These are phyloP conservation scores for Venturia oleaginea DNA, from an alignment of 2,329 filamentous ascomycete species.

Conservation along the genomic window DNA sequence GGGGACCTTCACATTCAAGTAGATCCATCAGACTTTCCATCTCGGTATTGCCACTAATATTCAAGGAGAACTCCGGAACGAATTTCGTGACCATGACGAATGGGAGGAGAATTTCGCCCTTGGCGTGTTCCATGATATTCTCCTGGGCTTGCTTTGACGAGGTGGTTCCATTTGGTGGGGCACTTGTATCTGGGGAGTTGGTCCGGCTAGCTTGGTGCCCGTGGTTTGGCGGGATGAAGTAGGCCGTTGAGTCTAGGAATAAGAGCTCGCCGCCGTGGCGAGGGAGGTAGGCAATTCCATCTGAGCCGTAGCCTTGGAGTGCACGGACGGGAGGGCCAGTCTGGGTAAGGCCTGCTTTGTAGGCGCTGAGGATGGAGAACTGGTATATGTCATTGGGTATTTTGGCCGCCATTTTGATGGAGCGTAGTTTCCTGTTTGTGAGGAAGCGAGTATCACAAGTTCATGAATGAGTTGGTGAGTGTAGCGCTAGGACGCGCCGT, in stretches of 20 bases:
- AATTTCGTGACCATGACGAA: conserved; percentile 36
- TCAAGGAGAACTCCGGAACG: conserved; percentile 26
- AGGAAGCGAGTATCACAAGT: neutral
- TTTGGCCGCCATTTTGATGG: conserved; percentile 26
- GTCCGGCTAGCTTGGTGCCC: conserved; percentile 11
- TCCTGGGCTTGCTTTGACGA: neutral
- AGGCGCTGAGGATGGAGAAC: conserved; percentile 31
- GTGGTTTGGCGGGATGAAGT: conserved; percentile 25
- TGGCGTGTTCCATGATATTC: conserved; percentile 21
- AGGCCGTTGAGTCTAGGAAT: conserved; percentile 27
- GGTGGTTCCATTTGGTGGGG: neutral
- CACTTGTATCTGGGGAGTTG: neutral
- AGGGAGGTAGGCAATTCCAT: conserved; percentile 33
- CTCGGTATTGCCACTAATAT: conserved; percentile 18
- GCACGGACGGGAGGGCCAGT: conserved; percentile 27
- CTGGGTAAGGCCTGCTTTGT: conserved; percentile 26
- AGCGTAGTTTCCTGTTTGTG: neutral
- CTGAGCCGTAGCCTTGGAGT: conserved; percentile 33
- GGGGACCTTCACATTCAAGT: conserved; percentile 13
- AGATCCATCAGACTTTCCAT: conserved; percentile 19
- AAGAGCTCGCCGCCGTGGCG: conserved; percentile 32
- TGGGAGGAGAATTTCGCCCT: conserved; percentile 26
- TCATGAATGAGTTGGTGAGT: neutral
- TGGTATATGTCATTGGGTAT: conserved; percentile 39
- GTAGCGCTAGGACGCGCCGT: neutral